Percentiles rank a stretch among this genome's conserved stretches.
These are phyloP conservation scores for Coniophora puteana DNA, from an alignment of 1,284 basidiomycete species.

Conservation along the genomic window DNA sequence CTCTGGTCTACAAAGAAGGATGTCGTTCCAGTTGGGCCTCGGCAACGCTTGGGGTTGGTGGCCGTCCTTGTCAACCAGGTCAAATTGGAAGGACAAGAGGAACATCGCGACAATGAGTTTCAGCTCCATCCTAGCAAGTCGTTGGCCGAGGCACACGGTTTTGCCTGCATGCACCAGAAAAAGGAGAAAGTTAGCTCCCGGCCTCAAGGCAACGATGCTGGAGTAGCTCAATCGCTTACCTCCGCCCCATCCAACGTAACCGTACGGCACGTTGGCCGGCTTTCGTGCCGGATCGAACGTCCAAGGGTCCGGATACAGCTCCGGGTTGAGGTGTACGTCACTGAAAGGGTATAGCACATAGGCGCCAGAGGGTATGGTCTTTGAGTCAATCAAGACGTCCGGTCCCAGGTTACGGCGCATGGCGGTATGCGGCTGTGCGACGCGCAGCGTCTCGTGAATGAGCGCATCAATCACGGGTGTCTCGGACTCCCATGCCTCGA, in stretches of 20 bases:
- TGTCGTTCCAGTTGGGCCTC: constrained; percentile 73
- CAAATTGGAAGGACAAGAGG: constrained; percentile 55
- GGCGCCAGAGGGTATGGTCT: constrained; percentile 61
- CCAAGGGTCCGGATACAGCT: constrained; percentile 70
- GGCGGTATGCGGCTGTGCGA: constrained; percentile 73
- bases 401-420: constrained; percentile 74
- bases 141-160: constrained; percentile 63
- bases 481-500: constrained; percentile 64
- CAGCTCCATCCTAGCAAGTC: constrained; percentile 66
- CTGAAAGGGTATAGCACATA: constrained; percentile 75
- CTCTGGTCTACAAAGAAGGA: constrained; percentile 58
- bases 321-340: constrained; percentile 67
- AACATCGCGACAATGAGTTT: constrained; percentile 65
- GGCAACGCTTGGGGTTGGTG: constrained; percentile 41
- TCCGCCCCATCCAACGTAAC: constrained; percentile 74
- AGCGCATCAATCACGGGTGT: constrained; percentile 67
- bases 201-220: constrained; percentile 18
- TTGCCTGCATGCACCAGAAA: constrained; percentile 46
- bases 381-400: constrained; percentile 59
- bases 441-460: constrained; percentile 68
- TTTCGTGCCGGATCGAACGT: constrained; percentile 61
- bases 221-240: constrained; percentile 41
- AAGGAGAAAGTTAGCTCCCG: constrained; percentile 12
- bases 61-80: constrained; percentile 49
- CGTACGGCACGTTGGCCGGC: constrained; percentile 47